Conservation (phyloP, 75 land plant species). For the Pinus taeda region DNA sequence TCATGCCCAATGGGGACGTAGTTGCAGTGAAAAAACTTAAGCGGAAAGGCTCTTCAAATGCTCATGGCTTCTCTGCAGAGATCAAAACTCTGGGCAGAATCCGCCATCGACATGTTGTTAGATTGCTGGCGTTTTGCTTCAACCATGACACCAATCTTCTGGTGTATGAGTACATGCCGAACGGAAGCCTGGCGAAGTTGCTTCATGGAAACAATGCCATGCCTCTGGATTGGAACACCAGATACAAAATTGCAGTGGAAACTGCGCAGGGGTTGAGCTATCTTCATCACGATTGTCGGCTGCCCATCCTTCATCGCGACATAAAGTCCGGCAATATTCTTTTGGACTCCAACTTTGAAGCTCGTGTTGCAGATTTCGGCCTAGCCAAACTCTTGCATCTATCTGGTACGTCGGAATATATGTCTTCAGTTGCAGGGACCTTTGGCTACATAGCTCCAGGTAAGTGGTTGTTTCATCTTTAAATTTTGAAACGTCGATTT, state of each 20-base stretch:
- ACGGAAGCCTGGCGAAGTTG: constrained; percentile 50
- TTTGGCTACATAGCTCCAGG: constrained; percentile 90
- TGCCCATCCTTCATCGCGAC: constrained; percentile 66
- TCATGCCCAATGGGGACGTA: constrained; percentile 50
- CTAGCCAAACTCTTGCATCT: constrained; percentile 69
- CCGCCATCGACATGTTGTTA: constrained; percentile 68
- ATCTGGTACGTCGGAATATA: constrained; percentile 53
- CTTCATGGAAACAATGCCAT: constrained; percentile 38
- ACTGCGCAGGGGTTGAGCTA: constrained; percentile 65
- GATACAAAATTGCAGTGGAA: constrained; percentile 70
- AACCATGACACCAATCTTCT: constrained; percentile 57
- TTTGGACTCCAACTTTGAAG: constrained; percentile 50
- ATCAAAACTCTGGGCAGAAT: constrained; percentile 64
- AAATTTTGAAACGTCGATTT: too few relatives aligned
- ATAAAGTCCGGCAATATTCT: constrained; percentile 75
- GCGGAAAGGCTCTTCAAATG: constrained; percentile 25
- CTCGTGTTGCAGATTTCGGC: constrained; percentile 77
- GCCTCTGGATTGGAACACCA: constrained; percentile 44
- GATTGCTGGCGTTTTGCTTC: constrained; percentile 58
- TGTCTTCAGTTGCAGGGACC: constrained; percentile 79
- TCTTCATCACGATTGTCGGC: constrained; percentile 77
- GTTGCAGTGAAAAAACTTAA: constrained; percentile 82
- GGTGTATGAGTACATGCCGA: constrained; percentile 71
- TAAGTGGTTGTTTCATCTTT: constrained; percentile 5
- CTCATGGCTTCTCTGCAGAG: constrained; percentile 71